These are phyloP conservation scores for Zymoseptoria ardabiliae DNA, from an alignment of 2,329 filamentous ascomycete genomes.

Conservation along the genomic window DNA sequence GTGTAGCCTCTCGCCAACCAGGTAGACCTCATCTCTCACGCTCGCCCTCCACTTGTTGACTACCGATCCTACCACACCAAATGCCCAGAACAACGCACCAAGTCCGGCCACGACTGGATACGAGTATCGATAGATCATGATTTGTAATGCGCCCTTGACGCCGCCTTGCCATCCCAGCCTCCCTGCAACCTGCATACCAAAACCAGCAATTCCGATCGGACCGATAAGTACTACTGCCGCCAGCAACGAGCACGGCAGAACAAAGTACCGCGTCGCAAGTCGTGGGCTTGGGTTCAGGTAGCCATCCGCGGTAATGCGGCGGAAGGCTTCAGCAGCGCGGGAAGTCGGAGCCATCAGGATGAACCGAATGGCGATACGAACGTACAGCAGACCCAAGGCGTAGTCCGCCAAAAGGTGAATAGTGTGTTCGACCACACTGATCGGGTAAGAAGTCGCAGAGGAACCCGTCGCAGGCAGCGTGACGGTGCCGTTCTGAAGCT, in stretches of 20 bases:
- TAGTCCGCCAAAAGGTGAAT: constrained; percentile 88
- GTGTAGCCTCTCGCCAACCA: constrained; percentile 89
- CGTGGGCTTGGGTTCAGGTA: constrained; percentile 71
- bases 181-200: constrained; percentile 37
- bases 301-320: constrained; percentile 59
- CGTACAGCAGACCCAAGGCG: constrained; percentile 85
- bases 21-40: constrained; percentile 89
- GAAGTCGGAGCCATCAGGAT: constrained; percentile 62
- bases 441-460: constrained; percentile 10
- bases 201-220: constrained; percentile 55
- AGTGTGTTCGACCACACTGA: constrained; percentile 49
- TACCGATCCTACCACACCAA: constrained; percentile 42
- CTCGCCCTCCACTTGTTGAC: constrained; percentile 69
- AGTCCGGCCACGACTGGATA: constrained; percentile 53
- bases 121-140: constrained; percentile 54
- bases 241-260: constrained; percentile 65
- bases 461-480: neutral
- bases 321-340: constrained; percentile 65
- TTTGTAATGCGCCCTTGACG: constrained; percentile 2
- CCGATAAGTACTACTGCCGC: constrained; percentile 54
- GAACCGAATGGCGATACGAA: constrained; percentile 68
- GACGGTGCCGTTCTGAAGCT: neutral
- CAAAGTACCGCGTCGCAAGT: constrained; percentile 75
- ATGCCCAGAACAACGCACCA: constrained; percentile 7
- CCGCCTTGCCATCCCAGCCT: neutral